Evolutionary conservation across 2,329 filamentous ascomycete genomes (phyloP).

Genomic region (Scedosporium boydii): DNA sequence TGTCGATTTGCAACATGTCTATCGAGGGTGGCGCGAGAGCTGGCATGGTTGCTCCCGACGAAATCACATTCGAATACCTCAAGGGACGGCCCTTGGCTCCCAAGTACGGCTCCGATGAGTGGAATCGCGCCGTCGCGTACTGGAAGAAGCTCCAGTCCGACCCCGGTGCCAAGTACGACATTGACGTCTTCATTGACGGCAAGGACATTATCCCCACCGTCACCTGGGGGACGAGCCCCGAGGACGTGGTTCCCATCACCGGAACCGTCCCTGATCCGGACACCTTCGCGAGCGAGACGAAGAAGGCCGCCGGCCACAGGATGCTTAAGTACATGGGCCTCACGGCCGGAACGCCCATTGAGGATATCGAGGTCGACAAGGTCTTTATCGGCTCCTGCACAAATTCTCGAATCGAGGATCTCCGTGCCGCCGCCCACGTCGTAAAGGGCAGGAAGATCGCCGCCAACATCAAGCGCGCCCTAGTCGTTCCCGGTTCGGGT

Average conservation of each 20-base stretch:
- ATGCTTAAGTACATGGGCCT: conserved; percentile 97
- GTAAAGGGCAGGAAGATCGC: conserved; percentile 84
- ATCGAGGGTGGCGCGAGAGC: conserved; percentile 93
- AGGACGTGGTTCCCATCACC: conserved; percentile 92
- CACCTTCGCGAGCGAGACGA: conserved; percentile 68
- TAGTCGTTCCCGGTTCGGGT: conserved; percentile 94
- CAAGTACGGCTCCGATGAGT: conserved; percentile 72
- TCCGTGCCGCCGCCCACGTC: conserved; percentile 76
- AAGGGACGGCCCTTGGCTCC: conserved; percentile 85
- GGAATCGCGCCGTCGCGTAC: conserved; percentile 80
- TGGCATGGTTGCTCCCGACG: conserved; percentile 93
- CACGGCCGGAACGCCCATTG: conserved; percentile 74
- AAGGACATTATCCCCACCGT: conserved; percentile 91
- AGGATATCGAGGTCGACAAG: conserved; percentile 89
- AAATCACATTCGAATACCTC: conserved; percentile 90
- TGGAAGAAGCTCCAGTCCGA: conserved; percentile 85
- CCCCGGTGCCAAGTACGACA: conserved; percentile 79
- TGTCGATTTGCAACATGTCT: conserved; percentile 99
- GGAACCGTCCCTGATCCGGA: conserved; percentile 85
- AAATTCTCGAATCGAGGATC: conserved; percentile 92
- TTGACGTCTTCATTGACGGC: conserved; percentile 78
- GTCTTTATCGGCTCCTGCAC: conserved; percentile 98
- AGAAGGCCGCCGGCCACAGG: conserved; percentile 69
- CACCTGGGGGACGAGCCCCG: conserved; percentile 93
- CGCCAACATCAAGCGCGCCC: conserved; percentile 79